Percentiles rank a stretch among this genome's conserved stretches.
These are phyloP conservation scores for Entophlyctis helioformis DNA, from an alignment of 192 early-diverging fungal species.

Conservation along the genomic window DNA sequence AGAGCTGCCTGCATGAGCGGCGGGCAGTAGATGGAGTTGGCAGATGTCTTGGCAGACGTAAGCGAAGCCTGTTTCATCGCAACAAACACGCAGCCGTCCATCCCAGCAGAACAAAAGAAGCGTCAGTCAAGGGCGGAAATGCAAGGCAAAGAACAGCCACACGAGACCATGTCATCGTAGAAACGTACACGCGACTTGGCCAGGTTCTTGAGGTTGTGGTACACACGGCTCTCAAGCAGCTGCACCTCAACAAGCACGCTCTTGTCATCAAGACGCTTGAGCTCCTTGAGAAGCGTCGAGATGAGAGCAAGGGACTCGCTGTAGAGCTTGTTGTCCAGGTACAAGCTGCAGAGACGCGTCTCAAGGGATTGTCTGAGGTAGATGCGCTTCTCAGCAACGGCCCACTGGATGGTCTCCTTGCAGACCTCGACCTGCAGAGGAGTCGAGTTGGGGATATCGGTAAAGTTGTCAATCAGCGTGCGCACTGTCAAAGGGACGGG, in stretches of 20 bases:
- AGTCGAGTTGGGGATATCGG: slow-evolving; percentile 74
- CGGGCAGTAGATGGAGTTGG: slow-evolving; percentile 97
- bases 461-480: slow-evolving; percentile 75
- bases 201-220: slow-evolving; percentile 82
- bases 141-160: background rate
- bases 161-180: background rate
- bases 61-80: slow-evolving; percentile 64
- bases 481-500: slow-evolving; percentile 33
- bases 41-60: slow-evolving; percentile 89
- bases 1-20: slow-evolving; percentile 89
- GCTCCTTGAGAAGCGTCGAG: slow-evolving; percentile 73
- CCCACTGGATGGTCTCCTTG: slow-evolving; percentile 92
- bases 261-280: slow-evolving; percentile 99
- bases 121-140: slow-evolving; percentile 11
- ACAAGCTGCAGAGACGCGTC: slow-evolving; percentile 81
- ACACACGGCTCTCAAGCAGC: slow-evolving; percentile 86
- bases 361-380: slow-evolving; percentile 93
- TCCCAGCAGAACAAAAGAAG: slow-evolving; percentile 3
- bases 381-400: slow-evolving; percentile 78
- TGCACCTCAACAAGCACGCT: slow-evolving; percentile 96
- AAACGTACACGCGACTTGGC: slow-evolving; percentile 71
- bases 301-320: slow-evolving; percentile 80
- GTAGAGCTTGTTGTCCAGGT: slow-evolving; percentile 89
- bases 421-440: slow-evolving; percentile 86
- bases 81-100: background rate